Evolutionary conservation across 1,284 basidiomycete genomes (phyloP), one percentile per base, ranked within the genome.

Genomic region (Pyrrhoderma lamaoense): DNA sequence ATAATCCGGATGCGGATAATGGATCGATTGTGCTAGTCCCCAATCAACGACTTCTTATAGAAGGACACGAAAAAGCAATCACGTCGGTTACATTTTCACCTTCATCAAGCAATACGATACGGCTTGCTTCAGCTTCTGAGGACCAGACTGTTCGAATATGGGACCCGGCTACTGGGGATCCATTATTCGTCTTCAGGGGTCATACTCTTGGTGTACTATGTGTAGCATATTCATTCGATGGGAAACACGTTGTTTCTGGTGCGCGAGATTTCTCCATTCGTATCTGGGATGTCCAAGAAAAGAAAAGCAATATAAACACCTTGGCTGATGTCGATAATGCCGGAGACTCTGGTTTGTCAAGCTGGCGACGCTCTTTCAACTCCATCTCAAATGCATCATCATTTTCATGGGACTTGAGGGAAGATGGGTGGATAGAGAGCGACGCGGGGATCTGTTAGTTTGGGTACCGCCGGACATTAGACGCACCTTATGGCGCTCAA

Each of bases 121-220:
- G 27, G 5, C 27, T 58, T 13, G 51, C 42, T 16, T 56, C 55
- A 36, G 52, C 35, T 8, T 50, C 48, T n/a, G 35, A 19, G 8
- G 57, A 56, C 37, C n/a, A 36, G 4, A 56, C 52, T 8, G 40
- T 56, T 14, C 47, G 57, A 43, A 38, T 58, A 11, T 58, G 57
- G 56, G 42, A 56, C 34, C 46, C 45, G 25, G 14, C 34, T 21
- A 53, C 14, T 19, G 49, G 53, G 9, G 23, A 8, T 22, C 13
- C 11, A 13, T 4, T 25, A 9, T 4, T 19, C 2, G 27, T 47
- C 21, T 37, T 48, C 3, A 8, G 23, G 5, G 40, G 38, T 16
- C 19, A 49, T 25, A 22, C 38, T 13, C 8, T 8, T 9, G 3
- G 13, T 5, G 40, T 49, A 23, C 18, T 8, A 2, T 40, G 37